phyloP scores from a whole-genome alignment of 768 basidiomycete genomes.

The Leccinum disarticulatum region DNA sequence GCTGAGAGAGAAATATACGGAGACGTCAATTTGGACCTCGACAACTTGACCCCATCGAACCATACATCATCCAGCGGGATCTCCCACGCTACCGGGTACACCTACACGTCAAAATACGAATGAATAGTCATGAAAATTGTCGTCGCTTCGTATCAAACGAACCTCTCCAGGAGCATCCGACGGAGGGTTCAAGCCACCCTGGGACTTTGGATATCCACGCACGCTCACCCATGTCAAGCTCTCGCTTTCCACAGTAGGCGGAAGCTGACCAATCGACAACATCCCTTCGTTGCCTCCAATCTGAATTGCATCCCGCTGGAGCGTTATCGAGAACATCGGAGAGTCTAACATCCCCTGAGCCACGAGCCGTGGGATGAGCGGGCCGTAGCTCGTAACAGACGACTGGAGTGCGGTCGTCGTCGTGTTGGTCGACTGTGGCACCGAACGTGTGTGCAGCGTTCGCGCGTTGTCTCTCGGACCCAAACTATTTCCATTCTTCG shows the following conservation, averaged over 20 bases:
- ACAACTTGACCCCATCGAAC: slow-evolving; percentile 63
- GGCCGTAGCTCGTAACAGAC: slow-evolving; percentile 43
- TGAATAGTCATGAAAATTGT: slow-evolving; percentile 6
- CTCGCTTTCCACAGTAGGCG: slow-evolving; percentile 44
- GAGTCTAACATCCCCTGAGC: slow-evolving; percentile 34
- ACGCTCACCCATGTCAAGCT: slow-evolving; percentile 67
- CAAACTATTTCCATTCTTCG: slow-evolving; percentile 1
- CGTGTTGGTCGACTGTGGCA: slow-evolving; percentile 3
- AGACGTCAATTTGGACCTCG: slow-evolving; percentile 51
- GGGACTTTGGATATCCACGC: slow-evolving; percentile 47
- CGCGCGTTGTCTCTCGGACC: slow-evolving; percentile 1
- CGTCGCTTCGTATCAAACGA: slow-evolving; percentile 13
- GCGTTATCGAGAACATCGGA: slow-evolving; percentile 55
- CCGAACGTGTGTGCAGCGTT: slow-evolving; percentile 4
- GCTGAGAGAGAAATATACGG: slow-evolving; percentile 56
- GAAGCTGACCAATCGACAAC: slow-evolving; percentile 67
- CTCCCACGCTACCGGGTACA: slow-evolving; percentile 72
- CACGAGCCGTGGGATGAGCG: slow-evolving; percentile 49
- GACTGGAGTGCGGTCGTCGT: slow-evolving; percentile 35
- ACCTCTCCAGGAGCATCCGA: slow-evolving; percentile 62
- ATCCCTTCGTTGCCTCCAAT: slow-evolving; percentile 68
- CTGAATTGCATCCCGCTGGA: slow-evolving; percentile 69
- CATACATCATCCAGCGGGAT: slow-evolving; percentile 68
- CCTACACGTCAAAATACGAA: slow-evolving; percentile 30
- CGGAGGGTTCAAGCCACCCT: slow-evolving; percentile 59